Percentiles rank a stretch among this genome's conserved stretches.
Conservation (phyloP, 192 early-diverging fungal species). For the Coemansia sp. region DNA sequence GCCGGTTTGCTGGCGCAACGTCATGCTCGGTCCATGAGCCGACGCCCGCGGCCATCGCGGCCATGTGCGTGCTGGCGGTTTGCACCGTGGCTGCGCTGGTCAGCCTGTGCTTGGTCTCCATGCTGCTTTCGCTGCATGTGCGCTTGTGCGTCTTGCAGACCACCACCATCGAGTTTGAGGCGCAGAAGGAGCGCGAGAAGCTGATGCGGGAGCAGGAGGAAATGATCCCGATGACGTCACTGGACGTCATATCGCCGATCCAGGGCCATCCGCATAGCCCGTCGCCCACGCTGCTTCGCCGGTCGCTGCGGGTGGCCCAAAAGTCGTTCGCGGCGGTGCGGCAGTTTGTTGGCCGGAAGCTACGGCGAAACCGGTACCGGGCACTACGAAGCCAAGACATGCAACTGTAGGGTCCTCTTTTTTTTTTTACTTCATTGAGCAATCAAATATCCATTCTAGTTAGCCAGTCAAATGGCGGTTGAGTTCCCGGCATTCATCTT, state of each 20-base stretch:
- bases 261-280: not conserved
- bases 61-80: conserved; percentile 22
- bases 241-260: not conserved
- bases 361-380: not conserved
- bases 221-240: conserved; percentile 17
- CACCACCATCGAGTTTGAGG: conserved; percentile 40
- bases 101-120: conserved; percentile 9
- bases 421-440: too few relatives aligned
- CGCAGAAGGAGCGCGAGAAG: conserved; percentile 11
- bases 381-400: too few relatives aligned
- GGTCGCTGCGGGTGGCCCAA: not conserved
- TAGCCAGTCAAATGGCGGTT: conserved; percentile 55
- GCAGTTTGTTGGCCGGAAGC: not conserved
- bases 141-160: conserved; percentile 21
- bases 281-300: not conserved
- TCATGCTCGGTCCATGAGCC: not conserved
- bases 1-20: not conserved
- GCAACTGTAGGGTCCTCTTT: too few relatives aligned
- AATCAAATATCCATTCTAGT: not conserved
- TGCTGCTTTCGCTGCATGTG: conserved; percentile 39
- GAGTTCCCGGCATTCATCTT: conserved; percentile 66
- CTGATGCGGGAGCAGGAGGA: conserved; percentile 1
- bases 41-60: conserved; percentile 1
- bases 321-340: not conserved
- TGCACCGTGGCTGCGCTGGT: conserved; percentile 13